Percentiles rank a stretch among this genome's conserved stretches.
Conservation (phyloP, 1,139 yeast genomes). For the Pichia cactophila region DNA sequence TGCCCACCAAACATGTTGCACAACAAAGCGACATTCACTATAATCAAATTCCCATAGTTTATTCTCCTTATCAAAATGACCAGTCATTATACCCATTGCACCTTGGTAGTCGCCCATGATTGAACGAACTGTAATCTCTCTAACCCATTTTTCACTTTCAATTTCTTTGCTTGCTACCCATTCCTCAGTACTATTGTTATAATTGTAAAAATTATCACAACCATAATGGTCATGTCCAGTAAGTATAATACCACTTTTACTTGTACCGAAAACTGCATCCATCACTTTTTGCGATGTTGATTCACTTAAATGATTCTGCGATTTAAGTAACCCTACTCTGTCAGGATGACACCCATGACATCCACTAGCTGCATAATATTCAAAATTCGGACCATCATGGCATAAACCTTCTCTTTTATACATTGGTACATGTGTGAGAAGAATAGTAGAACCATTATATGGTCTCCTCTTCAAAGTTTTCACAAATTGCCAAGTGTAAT, state of each 20-base stretch:
- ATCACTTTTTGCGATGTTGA: conserved; percentile 62
- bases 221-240: conserved; percentile 98
- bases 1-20: conserved; percentile 97
- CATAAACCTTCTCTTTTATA: conserved; percentile 76
- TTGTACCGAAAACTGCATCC: conserved; percentile 51
- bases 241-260: conserved; percentile 66
- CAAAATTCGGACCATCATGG: conserved; percentile 72
- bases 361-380: conserved; percentile 50
- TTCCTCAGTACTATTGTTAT: conserved; percentile 30
- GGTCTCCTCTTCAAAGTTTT: conserved; percentile 43
- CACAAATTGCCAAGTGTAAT: conserved; percentile 67
- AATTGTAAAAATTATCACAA: conserved; percentile 62
- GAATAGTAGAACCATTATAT: conserved; percentile 71
- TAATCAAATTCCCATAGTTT: conserved; percentile 60
- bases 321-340: conserved; percentile 61
- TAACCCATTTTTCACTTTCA: conserved; percentile 35
- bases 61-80: conserved; percentile 39
- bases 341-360: conserved; percentile 45
- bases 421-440: conserved; percentile 86
- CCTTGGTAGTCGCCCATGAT: conserved; percentile 98
- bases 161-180: conserved; percentile 53
- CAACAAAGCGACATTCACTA: conserved; percentile 66
- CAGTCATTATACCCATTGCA: conserved; percentile 77
- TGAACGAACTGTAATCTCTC: conserved; percentile 80
- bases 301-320: conserved; percentile 78